Base-by-base conservation (phyloP, 148 eudicot species). In the Silene latifolia region DNA sequence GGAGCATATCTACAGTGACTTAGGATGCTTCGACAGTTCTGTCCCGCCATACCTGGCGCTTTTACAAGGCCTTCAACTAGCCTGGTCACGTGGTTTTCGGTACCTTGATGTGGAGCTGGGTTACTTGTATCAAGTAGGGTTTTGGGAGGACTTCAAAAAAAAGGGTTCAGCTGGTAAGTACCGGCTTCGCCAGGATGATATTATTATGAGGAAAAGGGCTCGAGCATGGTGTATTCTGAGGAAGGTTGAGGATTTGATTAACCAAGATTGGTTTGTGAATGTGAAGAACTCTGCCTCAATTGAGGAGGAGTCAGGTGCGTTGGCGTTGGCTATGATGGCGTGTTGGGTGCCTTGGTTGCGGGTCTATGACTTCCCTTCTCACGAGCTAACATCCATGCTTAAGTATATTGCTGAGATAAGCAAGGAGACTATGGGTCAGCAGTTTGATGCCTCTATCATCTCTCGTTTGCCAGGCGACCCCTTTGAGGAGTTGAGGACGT, bases 71-170 rank as follows among this genome's bases (percentile, higher is more conserved):
- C 78, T 75, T 39, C 10, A 57, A 1, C 66, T 75, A 47, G 78
- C 72, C 17, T 75, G 78, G 78, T 67, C 78, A 56, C 20, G 11
- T 7, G 72, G 78, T 10, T 39, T 67, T 11, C 63, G 78, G 32
- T 54, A 17, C 42, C 72, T 75, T 19, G 64, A 75, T 18, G 35
- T 75, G 44, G n/a, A 54, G 53, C 17, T 75, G 4, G 78, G 78
- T 17, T 67, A 54, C 53, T 1, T 58, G 24, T 75, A 47, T 46
- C 78, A 67, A 4, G 53, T 35, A 3, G 78, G 71, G n/a, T 56
- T 67, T 21, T 54, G 72, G 78, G 19, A 17, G 27, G 72, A 67
- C 61, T 75, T 75, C 48, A 14, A 32, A 27, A 13, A 42, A 23
- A 66, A 67, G 4, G 0, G 6, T 67, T 11, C 17, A 14, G 56